A percentile compares a stretch with the other conserved stretches of the same genome.
phyloP scores from a whole-genome alignment of 495 filamentous ascomycete genomes.

The Aspergillus conjunctus region DNA sequence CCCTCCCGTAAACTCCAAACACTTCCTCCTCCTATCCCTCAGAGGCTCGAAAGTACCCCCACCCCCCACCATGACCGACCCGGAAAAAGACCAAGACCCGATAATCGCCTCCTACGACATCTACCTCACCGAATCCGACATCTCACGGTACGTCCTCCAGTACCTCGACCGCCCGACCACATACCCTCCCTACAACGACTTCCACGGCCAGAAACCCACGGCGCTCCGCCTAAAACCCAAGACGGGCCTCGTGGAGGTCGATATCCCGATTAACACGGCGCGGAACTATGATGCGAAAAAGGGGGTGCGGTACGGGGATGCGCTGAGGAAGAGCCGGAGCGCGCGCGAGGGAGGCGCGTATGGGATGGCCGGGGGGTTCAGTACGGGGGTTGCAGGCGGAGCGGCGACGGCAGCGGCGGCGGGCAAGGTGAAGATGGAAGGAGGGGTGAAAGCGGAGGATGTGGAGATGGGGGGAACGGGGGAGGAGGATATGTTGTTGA shows the following conservation, averaged over 20 bases:
- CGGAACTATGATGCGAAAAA: constrained; percentile 65
- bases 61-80: neutral
- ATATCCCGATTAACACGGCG: constrained; percentile 65
- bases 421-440: constrained; percentile 44
- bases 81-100: constrained; percentile 41
- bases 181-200: constrained; percentile 58
- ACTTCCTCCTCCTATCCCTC: constrained; percentile 1
- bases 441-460: constrained; percentile 30
- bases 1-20: neutral
- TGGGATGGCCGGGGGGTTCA: constrained; percentile 62
- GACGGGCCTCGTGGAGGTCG: constrained; percentile 72
- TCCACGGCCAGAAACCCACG: constrained; percentile 54
- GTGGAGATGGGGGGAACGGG: constrained; percentile 41
- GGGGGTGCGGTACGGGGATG: constrained; percentile 67
- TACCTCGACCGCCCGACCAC: constrained; percentile 56
- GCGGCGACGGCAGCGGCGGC: constrained; percentile 3
- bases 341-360: constrained; percentile 60
- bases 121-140: constrained; percentile 57
- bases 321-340: constrained; percentile 56
- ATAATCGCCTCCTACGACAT: constrained; percentile 63
- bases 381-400: constrained; percentile 33
- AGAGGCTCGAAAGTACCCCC: neutral
- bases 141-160: constrained; percentile 65
- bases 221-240: constrained; percentile 67
- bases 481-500: constrained; percentile 34